Evolutionary conservation across 2,329 filamentous ascomycete genomes (phyloP).

Genomic region (Fusarium torreyae): DNA sequence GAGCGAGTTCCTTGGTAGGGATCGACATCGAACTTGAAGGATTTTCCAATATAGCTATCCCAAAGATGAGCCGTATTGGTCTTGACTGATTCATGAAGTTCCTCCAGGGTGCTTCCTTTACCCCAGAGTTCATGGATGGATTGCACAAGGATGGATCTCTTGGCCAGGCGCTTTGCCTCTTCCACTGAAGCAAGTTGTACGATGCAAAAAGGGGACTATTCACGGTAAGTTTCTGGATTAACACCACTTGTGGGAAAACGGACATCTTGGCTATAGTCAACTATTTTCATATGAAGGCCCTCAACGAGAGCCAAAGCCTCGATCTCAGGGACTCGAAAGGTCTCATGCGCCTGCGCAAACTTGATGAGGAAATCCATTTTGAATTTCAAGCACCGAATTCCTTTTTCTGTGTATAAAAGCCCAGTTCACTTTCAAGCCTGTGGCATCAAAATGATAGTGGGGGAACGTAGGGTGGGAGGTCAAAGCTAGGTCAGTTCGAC

Average conservation of each 20-base stretch:
- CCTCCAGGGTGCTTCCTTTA: conserved; percentile 74
- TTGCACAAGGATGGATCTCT: conserved; percentile 85
- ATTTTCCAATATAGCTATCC: conserved; percentile 72
- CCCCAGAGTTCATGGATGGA: conserved; percentile 94
- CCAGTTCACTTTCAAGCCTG: conserved; percentile 11
- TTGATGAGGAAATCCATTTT: conserved; percentile 86
- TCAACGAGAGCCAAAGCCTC: conserved; percentile 82
- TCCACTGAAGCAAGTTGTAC: conserved; percentile 76
- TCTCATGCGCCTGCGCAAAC: conserved; percentile 90
- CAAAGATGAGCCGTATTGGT: conserved; percentile 74
- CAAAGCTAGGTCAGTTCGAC: not conserved
- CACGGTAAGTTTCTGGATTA: conserved; percentile 42
- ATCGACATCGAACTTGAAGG: conserved; percentile 90
- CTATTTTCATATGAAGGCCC: conserved; percentile 76
- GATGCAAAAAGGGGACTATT: conserved; percentile 88
- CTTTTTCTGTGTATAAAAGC: conserved; percentile 4
- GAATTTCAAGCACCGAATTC: conserved; percentile 5
- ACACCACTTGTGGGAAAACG: conserved; percentile 52
- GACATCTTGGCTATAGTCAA: conserved; percentile 84
- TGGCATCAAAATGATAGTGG: conserved; percentile 26
- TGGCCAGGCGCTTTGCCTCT: conserved; percentile 76
- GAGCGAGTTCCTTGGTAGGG: conserved; percentile 83
- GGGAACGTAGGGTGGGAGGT: conserved; percentile 18
- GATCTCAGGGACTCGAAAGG: conserved; percentile 89
- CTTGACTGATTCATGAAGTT: conserved; percentile 77